Conservation (phyloP, 495 filamentous ascomycete genomes). For the Mytilinidion resinicola region DNA sequence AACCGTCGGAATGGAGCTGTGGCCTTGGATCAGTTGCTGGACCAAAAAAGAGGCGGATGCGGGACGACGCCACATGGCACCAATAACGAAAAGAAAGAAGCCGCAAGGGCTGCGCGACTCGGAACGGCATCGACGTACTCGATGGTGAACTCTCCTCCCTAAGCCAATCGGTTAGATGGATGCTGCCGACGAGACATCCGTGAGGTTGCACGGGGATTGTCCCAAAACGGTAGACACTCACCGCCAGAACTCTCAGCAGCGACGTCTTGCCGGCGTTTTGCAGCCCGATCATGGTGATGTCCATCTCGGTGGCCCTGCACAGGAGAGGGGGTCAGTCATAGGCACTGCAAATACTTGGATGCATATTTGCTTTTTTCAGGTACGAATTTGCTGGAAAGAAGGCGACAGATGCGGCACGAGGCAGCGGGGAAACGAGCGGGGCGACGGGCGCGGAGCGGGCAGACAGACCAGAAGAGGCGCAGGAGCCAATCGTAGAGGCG, state of each 20-base stretch:
- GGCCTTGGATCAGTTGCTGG: constrained; percentile 33
- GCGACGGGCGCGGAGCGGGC: constrained; percentile 2
- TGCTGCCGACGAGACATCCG: constrained; percentile 10
- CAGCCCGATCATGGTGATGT: constrained; percentile 98
- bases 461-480: constrained; percentile 91
- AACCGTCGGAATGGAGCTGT: constrained; percentile 94
- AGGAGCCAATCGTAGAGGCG: constrained; percentile 97
- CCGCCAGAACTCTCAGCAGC: constrained; percentile 84
- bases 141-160: constrained; percentile 98
- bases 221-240: constrained; percentile 46
- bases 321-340: constrained; percentile 11
- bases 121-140: constrained; percentile 63
- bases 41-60: constrained; percentile 6
- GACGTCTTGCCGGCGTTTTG: constrained; percentile 99
- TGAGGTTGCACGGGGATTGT: constrained; percentile 18
- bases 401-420: constrained; percentile 20
- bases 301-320: constrained; percentile 93
- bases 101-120: constrained; percentile 13
- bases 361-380: constrained; percentile 23
- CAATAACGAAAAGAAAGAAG: constrained; percentile 15
- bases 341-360: neutral
- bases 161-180: constrained; percentile 34
- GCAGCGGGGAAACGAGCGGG: constrained; percentile 12
- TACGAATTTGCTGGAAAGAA: constrained; percentile 15
- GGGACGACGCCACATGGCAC: constrained; percentile 9